phyloP scores from a whole-genome alignment of 2,329 filamentous ascomycete genomes.

The Fusarium miscanthi region DNA sequence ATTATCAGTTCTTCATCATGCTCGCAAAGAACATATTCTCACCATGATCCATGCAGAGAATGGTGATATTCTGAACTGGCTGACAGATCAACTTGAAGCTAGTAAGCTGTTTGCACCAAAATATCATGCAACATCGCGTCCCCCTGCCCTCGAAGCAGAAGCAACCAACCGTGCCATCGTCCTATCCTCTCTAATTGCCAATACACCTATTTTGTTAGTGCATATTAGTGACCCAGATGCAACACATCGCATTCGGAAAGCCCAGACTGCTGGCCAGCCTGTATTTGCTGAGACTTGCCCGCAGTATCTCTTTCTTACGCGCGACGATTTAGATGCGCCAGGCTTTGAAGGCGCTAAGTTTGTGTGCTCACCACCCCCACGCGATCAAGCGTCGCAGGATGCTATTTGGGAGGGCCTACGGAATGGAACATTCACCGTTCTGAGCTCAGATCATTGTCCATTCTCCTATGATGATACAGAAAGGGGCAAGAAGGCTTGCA shows the following conservation, averaged over 20 bases:
- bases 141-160: background rate
- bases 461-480: background rate
- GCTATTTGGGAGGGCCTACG: background rate
- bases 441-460: background rate
- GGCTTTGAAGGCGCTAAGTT: background rate
- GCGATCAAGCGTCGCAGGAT: background rate
- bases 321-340: background rate
- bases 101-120: background rate
- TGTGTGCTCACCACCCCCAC: background rate
- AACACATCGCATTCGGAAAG: background rate
- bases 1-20: background rate
- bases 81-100: background rate
- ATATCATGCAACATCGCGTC: background rate
- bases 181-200: background rate
- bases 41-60: background rate
- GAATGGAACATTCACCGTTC: background rate
- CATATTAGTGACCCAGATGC: background rate
- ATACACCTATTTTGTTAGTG: background rate
- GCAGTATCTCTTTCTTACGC: background rate
- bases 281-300: background rate
- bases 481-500: background rate
- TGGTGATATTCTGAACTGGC: background rate
- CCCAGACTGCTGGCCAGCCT: background rate
- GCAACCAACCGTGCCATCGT: background rate
- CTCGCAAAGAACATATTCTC: background rate